Evolutionary conservation across 1,284 basidiomycete species (phyloP).

Genomic region (Coniophora puteana): DNA sequence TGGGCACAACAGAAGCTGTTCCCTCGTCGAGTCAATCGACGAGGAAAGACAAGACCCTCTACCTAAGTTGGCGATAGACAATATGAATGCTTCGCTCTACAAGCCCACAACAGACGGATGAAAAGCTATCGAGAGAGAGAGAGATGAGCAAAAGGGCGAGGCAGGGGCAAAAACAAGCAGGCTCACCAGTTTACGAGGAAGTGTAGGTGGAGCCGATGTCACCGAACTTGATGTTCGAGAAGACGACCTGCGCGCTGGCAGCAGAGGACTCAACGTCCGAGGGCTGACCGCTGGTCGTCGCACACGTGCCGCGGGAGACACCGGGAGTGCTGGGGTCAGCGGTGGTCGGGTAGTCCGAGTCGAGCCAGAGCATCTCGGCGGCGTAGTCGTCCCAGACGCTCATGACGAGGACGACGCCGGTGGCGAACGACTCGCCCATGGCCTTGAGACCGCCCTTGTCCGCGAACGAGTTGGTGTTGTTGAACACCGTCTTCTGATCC

Average conservation of each 20-base stretch:
- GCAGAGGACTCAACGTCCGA: constrained; percentile 38
- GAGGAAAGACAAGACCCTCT: too few species aligned
- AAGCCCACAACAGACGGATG: too few species aligned
- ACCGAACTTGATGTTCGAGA: constrained; percentile 57
- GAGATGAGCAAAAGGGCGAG: too few species aligned
- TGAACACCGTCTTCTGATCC: constrained; percentile 39
- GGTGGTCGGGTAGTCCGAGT: constrained; percentile 48
- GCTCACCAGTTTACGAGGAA: too few species aligned
- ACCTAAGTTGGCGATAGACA: too few species aligned
- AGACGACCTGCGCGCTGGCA: constrained; percentile 42
- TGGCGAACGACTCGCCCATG: constrained; percentile 41
- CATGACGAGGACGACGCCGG: constrained; percentile 53
- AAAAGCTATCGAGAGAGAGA: too few species aligned
- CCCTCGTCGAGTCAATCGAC: too few species aligned
- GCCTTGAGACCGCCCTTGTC: constrained; percentile 38
- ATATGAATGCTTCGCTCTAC: too few species aligned
- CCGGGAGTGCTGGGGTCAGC: constrained; percentile 39
- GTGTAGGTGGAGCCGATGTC: constrained; percentile 46
- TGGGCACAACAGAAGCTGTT: too few species aligned
- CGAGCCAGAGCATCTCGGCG: constrained; percentile 59
- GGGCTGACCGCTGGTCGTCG: constrained; percentile 45
- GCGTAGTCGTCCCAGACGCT: constrained; percentile 55
- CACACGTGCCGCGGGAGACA: constrained; percentile 50
- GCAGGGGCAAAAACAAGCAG: too few species aligned
- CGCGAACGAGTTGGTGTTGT: constrained; percentile 43